Conservation (phyloP, 169 alveolate genomes). For the Cryptosporidium ubiquitum region DNA sequence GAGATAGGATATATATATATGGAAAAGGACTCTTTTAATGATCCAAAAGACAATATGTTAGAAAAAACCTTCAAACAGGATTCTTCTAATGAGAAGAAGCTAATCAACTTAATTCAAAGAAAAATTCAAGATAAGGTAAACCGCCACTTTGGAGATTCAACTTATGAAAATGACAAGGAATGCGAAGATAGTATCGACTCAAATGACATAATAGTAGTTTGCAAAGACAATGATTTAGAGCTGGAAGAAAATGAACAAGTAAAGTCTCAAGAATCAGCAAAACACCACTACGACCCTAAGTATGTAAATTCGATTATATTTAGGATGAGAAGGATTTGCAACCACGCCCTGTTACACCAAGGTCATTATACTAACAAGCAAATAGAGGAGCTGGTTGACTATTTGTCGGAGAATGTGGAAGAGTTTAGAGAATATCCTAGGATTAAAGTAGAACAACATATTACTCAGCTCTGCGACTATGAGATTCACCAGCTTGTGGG, state of each 20-base stretch:
- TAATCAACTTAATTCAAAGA: slow-evolving; percentile 10
- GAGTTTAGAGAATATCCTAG: slow-evolving; percentile 80
- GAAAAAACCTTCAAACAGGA: not conserved
- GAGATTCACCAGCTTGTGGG: slow-evolving; percentile 80
- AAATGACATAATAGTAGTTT: not conserved
- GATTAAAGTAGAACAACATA: slow-evolving; percentile 81
- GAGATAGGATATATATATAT: slow-evolving; percentile 12
- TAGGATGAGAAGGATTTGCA: slow-evolving; percentile 89
- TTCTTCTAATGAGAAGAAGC: not conserved
- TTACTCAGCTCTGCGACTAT: slow-evolving; percentile 81
- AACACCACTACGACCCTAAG: slow-evolving; percentile 74
- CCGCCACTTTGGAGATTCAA: slow-evolving; percentile 8
- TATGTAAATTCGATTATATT: slow-evolving; percentile 85
- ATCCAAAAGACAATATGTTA: not conserved
- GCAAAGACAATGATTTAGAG: not conserved
- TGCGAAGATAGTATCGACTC: not conserved
- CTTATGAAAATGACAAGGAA: slow-evolving; percentile 23
- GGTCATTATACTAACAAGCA: slow-evolving; percentile 82
- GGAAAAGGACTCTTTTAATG: not conserved
- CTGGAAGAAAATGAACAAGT: not conserved
- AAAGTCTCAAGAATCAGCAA: not conserved
- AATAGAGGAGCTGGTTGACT: slow-evolving; percentile 78
- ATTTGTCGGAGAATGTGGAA: slow-evolving; percentile 79
- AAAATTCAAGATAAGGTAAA: slow-evolving; percentile 38
- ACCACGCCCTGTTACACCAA: slow-evolving; percentile 89